A percentile compares a stretch with the other conserved stretches of the same genome.
Evolutionary conservation across 345 rosid genomes (phyloP).

Genomic region (Linum tenue): DNA sequence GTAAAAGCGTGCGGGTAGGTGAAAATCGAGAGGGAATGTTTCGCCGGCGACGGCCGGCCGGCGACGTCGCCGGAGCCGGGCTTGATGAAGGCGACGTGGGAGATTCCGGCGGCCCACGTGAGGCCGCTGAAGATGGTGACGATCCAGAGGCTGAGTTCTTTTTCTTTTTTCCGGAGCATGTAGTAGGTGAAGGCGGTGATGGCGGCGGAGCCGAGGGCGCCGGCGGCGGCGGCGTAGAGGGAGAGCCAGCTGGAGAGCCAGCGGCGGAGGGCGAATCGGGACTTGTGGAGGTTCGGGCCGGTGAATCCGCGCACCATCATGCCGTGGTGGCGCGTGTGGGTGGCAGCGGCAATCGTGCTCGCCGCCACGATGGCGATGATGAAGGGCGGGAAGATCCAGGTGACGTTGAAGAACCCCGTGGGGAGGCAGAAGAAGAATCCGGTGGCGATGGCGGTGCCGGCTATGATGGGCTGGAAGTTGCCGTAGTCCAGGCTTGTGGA

Average conservation of each 20-base stretch:
- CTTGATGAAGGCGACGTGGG: slow-evolving; percentile 21
- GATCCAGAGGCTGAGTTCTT: slow-evolving; percentile 37
- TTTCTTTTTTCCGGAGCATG: slow-evolving; percentile 34
- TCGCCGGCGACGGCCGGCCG: background rate
- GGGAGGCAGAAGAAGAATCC: slow-evolving; percentile 54
- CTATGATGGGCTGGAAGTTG: slow-evolving; percentile 21
- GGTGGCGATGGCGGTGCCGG: slow-evolving; percentile 36
- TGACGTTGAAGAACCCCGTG: slow-evolving; percentile 33
- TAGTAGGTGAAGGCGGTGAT: slow-evolving; percentile 41
- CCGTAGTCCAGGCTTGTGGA: slow-evolving; percentile 38
- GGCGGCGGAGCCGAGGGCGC: slow-evolving; percentile 42
- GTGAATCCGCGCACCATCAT: slow-evolving; percentile 36
- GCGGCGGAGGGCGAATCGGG: slow-evolving; percentile 26
- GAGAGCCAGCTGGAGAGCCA: slow-evolving; percentile 47
- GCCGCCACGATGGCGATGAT: slow-evolving; percentile 30
- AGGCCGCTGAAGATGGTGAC: slow-evolving; percentile 60
- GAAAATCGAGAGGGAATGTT: slow-evolving; percentile 32
- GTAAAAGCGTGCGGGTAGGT: slow-evolving; percentile 40
- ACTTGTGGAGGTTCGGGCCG: slow-evolving; percentile 19
- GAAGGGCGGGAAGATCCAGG: slow-evolving; percentile 39
- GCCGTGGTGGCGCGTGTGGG: slow-evolving; percentile 51
- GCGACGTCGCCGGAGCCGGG: background rate
- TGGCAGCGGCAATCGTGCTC: slow-evolving; percentile 29
- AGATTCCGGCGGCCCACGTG: slow-evolving; percentile 37
- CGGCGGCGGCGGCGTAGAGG: slow-evolving; percentile 32